These are phyloP conservation scores for Pythium chondricola DNA, from an alignment of 352 stramenopile species.

Conservation along the genomic window DNA sequence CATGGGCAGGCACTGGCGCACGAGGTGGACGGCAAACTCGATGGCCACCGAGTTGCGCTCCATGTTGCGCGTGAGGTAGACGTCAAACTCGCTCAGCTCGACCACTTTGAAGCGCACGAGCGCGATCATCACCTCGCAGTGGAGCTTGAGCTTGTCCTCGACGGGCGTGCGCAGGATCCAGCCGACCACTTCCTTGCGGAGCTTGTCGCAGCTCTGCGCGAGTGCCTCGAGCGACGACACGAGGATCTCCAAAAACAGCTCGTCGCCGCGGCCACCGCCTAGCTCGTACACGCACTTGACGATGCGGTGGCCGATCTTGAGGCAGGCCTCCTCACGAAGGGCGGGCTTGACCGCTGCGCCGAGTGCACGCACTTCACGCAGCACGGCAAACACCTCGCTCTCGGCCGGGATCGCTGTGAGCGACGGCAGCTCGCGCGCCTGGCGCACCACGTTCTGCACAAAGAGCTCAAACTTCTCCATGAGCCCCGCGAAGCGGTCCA, in stretches of 20 bases:
- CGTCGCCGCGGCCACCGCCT: slow-evolving; percentile 76
- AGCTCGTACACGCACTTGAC: slow-evolving; percentile 98
- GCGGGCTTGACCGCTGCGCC: slow-evolving; percentile 67
- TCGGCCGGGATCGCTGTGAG: slow-evolving; percentile 61
- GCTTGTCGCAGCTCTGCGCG: slow-evolving; percentile 87
- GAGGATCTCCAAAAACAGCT: slow-evolving; percentile 93
- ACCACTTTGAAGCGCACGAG: slow-evolving; percentile 94
- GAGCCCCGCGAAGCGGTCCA: slow-evolving; percentile 77
- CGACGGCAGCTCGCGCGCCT: slow-evolving; percentile 70
- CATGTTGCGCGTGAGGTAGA: slow-evolving; percentile 93
- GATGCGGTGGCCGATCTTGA: slow-evolving; percentile 95
- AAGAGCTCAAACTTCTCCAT: slow-evolving; percentile 87
- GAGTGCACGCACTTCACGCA: slow-evolving; percentile 73
- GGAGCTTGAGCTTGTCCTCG: slow-evolving; percentile 93
- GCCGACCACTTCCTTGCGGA: slow-evolving; percentile 91
- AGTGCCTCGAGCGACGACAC: slow-evolving; percentile 93
- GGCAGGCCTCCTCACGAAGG: slow-evolving; percentile 85
- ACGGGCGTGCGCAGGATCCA: slow-evolving; percentile 94
- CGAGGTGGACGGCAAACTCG: slow-evolving; percentile 95
- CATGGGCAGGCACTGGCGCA: slow-evolving; percentile 88
- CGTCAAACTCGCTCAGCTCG: slow-evolving; percentile 90
- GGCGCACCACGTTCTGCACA: slow-evolving; percentile 81
- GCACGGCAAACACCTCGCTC: slow-evolving; percentile 79
- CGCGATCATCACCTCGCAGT: slow-evolving; percentile 94
- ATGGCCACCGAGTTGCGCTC: slow-evolving; percentile 94